These are phyloP conservation scores for Ophiostoma sp. DNA, from an alignment of 2,329 filamentous ascomycete species.

Conservation along the genomic window DNA sequence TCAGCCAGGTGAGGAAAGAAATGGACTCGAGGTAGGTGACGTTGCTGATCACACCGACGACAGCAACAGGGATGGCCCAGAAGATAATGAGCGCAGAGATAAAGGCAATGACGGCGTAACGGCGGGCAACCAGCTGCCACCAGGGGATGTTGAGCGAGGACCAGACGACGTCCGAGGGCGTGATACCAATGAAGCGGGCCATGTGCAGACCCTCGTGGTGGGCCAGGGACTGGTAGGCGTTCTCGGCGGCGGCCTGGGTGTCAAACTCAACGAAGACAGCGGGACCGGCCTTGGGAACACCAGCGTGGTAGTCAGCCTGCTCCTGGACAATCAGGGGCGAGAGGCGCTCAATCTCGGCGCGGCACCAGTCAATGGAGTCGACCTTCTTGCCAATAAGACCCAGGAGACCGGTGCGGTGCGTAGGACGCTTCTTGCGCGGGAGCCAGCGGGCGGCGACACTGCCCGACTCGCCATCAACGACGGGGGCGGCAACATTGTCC, in stretches of 20 bases:
- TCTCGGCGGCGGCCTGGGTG: conserved; percentile 78
- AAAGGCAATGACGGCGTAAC: conserved; percentile 68
- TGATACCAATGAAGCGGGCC: conserved; percentile 79
- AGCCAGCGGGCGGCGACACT: conserved; percentile 74
- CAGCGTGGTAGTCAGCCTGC: conserved; percentile 65
- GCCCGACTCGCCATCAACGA: conserved; percentile 67
- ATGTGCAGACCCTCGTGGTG: conserved; percentile 88
- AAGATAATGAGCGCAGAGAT: conserved; percentile 81
- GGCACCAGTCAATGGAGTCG: conserved; percentile 90
- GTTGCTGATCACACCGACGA: conserved; percentile 86
- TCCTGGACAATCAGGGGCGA: conserved; percentile 69
- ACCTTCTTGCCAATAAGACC: conserved; percentile 80
- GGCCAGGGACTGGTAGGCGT: conserved; percentile 80
- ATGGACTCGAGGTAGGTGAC: conserved; percentile 67
- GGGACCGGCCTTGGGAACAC: conserved; percentile 65
- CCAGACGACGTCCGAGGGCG: conserved; percentile 86
- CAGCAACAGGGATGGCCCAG: conserved; percentile 73
- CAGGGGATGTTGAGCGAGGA: conserved; percentile 77
- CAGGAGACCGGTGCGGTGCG: conserved; percentile 69
- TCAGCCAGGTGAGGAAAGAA: conserved; percentile 70
- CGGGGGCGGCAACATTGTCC: conserved; percentile 42
- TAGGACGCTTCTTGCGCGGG: conserved; percentile 69
- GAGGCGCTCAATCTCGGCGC: conserved; percentile 72
- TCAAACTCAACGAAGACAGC: conserved; percentile 91
- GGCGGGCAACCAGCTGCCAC: conserved; percentile 79